Conservation (phyloP, 2,329 filamentous ascomycete genomes). For the Fusarium sulawesiense region DNA sequence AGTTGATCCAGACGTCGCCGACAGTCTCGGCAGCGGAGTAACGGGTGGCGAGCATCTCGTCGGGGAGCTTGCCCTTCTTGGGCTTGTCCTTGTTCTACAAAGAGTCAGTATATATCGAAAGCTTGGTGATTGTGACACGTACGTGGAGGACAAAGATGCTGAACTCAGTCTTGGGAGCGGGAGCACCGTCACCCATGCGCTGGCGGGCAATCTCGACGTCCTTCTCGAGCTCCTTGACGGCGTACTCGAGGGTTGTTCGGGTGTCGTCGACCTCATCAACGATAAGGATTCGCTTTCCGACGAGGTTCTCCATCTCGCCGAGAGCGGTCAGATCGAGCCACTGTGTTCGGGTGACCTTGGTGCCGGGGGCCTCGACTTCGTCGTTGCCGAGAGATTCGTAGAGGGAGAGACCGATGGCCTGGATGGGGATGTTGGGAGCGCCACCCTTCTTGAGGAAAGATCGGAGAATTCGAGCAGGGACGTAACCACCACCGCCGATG, state of each 20-base stretch:
- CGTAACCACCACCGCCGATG: constrained; percentile 96
- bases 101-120: constrained; percentile 26
- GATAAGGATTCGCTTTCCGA: constrained; percentile 48
- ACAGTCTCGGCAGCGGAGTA: constrained; percentile 91
- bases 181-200: constrained; percentile 71
- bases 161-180: constrained; percentile 80
- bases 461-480: constrained; percentile 94
- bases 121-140: constrained; percentile 50
- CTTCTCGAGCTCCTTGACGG: constrained; percentile 92
- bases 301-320: constrained; percentile 70
- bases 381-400: constrained; percentile 83
- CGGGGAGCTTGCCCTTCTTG: constrained; percentile 89
- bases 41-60: constrained; percentile 78
- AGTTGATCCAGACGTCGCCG: constrained; percentile 97
- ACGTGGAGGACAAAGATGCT: constrained; percentile 96
- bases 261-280: constrained; percentile 85
- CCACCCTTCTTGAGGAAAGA: constrained; percentile 95
- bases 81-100: constrained; percentile 91
- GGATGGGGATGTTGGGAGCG: constrained; percentile 95
- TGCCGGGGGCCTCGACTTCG: constrained; percentile 77
- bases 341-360: constrained; percentile 96
- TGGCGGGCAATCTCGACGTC: constrained; percentile 86
- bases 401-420: constrained; percentile 96
- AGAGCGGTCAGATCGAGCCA: constrained; percentile 93
- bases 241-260: constrained; percentile 92